A percentile compares a stretch with the other conserved stretches of the same genome.
Evolutionary conservation across 768 basidiomycete species (phyloP).

Genomic region (Termitomyces sp.): DNA sequence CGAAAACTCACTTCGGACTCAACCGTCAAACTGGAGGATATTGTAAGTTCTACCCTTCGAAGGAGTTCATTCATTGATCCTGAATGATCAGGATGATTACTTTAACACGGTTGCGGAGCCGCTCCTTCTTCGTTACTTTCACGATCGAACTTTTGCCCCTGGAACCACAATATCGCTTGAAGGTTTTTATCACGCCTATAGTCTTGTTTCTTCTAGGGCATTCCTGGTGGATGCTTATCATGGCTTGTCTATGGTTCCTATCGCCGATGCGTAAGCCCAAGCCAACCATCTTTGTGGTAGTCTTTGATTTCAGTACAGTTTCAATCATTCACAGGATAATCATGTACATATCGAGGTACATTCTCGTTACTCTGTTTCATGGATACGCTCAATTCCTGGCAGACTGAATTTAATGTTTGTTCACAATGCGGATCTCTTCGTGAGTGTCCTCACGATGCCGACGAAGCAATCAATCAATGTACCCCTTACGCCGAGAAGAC

Average conservation of each 20-base stretch:
- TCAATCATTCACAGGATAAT: constrained; percentile 70
- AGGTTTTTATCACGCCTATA: constrained; percentile 53
- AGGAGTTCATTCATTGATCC: not conserved
- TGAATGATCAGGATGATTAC: constrained; percentile 24
- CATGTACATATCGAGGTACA: constrained; percentile 72
- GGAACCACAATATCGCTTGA: constrained; percentile 25
- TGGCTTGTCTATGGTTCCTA: constrained; percentile 78
- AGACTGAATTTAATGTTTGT: constrained; percentile 75
- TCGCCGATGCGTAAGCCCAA: constrained; percentile 72
- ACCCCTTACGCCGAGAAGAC: not conserved
- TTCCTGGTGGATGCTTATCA: constrained; percentile 85
- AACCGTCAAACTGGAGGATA: constrained; percentile 4
- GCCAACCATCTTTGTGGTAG: constrained; percentile 11
- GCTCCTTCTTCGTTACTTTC: constrained; percentile 21
- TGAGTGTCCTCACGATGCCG: constrained; percentile 64
- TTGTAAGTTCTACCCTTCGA: constrained; percentile 9
- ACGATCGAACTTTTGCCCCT: constrained; percentile 8
- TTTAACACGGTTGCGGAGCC: constrained; percentile 1
- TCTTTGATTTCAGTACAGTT: constrained; percentile 39
- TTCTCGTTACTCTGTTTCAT: not conserved
- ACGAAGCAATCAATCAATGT: constrained; percentile 23
- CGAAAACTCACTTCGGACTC: constrained; percentile 8
- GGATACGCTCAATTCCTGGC: constrained; percentile 3
- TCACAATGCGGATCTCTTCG: constrained; percentile 63
- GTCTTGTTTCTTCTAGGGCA: constrained; percentile 76